Base-by-base conservation (phyloP, 805 yeast species). In the Zygoascus bituminiphila region DNA sequence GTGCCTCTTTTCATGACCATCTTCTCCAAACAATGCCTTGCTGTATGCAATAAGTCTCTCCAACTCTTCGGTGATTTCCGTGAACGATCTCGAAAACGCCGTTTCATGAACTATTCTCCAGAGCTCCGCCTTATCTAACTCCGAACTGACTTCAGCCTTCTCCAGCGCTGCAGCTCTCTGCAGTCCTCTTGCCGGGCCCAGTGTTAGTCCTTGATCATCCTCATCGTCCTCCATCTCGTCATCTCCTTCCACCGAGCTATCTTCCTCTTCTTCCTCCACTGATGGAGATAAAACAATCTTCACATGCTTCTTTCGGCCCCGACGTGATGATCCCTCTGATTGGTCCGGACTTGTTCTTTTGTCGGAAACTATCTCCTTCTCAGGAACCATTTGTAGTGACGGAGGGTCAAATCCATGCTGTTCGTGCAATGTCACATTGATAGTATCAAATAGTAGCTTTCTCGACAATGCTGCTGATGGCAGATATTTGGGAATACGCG, bases 91-190 rank as follows among this genome's bases (percentile, higher is more conserved):
- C 1, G 77, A 67, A 55, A 73, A 73, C 0, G 77, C 77, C 62
- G 73, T 66, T 9, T 74, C 75, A 52, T 75, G 78, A 24, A 75
- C 68, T 42, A 69, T 71, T 8, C 68, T 66, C 79, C 78, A 74
- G 51, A 72, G 68, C 8, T 23, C 24, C 20, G 19, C 35, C 12
- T 17, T 20, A 39, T 43, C 36, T 15, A 43, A 17, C 37, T 31
- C 36, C 20, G 19, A 19, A 41, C 19, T 41, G n/a, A 22, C 20
- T 3, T 29, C 39, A 12, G 15, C n/a, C 9, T 29, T 29, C 33
- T 29, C 33, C 33, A 29, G 7, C 7, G n/a, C 9, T 29, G 10
- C 33, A n/a, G n/a, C n/a, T 4, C 24, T 8, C 24, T 39, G 42
- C 21, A 39, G 25, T 17, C 42, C 42, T 10, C 17, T 14, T 4